A percentile compares a stretch with the other conserved stretches of the same genome.
phyloP scores from a whole-genome alignment of 208 protist species.

The Acanthamoeba royreba region DNA sequence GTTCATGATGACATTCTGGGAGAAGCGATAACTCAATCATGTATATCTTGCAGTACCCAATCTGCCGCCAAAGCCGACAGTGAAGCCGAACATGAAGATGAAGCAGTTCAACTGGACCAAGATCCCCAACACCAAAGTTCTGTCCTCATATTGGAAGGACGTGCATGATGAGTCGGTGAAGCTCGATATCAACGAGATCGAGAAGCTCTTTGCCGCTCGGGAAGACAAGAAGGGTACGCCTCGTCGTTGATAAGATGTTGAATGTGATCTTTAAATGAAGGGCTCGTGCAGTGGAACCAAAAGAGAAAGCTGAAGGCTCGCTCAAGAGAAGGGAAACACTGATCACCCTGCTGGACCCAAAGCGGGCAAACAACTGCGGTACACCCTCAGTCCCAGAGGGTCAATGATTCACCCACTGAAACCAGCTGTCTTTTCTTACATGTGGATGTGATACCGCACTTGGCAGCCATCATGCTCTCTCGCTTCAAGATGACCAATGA shows the following conservation, averaged over 20 bases:
- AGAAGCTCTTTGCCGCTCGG: not conserved
- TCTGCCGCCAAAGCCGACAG: not conserved
- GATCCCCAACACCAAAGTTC: not conserved
- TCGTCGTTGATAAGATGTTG: no score
- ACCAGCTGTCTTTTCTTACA: not conserved
- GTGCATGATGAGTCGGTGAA: not conserved
- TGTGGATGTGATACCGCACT: not conserved
- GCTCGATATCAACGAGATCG: not conserved
- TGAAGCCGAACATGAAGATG: slow-evolving; percentile 1
- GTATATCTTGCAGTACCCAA: not conserved
- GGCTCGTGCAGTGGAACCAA: no score
- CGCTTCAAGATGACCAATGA: slow-evolving; percentile 6
- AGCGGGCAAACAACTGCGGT: slow-evolving; percentile 54
- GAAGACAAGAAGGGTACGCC: not conserved
- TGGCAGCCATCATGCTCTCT: slow-evolving; percentile 59
- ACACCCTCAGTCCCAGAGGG: not conserved
- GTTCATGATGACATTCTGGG: no score
- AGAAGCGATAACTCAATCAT: not conserved
- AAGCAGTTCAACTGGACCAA: slow-evolving; percentile 10
- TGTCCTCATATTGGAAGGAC: not conserved
- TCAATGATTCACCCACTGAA: not conserved
- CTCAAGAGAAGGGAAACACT: slow-evolving; percentile 21
- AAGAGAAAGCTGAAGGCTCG: no score
- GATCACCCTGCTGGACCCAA: slow-evolving; percentile 31
- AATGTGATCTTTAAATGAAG: not conserved